Evolutionary conservation across 129 eudicot genomes (phyloP), one percentile per base, ranked within the genome.

Genomic region (Saposhnikovia divaricata): DNA sequence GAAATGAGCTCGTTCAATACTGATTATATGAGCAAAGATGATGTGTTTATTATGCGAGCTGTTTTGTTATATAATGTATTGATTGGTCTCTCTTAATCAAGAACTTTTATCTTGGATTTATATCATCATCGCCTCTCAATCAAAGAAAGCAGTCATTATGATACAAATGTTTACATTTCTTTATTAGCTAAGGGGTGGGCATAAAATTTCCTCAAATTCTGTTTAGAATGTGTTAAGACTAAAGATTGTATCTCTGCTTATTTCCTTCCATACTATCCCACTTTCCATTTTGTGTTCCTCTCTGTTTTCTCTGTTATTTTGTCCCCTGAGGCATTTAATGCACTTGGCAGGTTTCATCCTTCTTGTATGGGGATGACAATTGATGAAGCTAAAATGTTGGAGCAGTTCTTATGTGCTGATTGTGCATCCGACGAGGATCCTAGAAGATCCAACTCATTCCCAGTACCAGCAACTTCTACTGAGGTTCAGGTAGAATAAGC

Each of bases 291-390:
- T 27, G 16, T 19, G 34, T 59, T 38, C 39, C 55, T 71, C n/a
- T 65, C 34, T 80, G 28, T 27, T 43, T 65, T n/a, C 16, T 27
- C 77, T 65, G 78, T n/a, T 11, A 27, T 75, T 2, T 9, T 27
- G 8, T 75, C 42, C 19, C 10, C 51, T 15, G 51, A 45, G 14
- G 40, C 12, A 23, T 23, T 40, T 23, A 10, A 5, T 42, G 47
- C 47, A 14, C 27, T 42, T 46, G 85, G 83, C 80, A 95, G 99
- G 98, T 94, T 91, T 53, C 98, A 94, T 94, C 97, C 98, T 57
- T 84, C 93, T 77, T 94, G 98, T 79, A 91, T 91, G 97, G 97
- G 96, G 13, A 94, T 91, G 98, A 82, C 88, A 3, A 94, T 94
- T 72, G 98, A 94, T 83, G 97, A 91, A 74, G 98, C 98, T 45